Evolutionary conservation across 768 basidiomycete genomes (phyloP).

Genomic region (Termitomyces sp.): DNA sequence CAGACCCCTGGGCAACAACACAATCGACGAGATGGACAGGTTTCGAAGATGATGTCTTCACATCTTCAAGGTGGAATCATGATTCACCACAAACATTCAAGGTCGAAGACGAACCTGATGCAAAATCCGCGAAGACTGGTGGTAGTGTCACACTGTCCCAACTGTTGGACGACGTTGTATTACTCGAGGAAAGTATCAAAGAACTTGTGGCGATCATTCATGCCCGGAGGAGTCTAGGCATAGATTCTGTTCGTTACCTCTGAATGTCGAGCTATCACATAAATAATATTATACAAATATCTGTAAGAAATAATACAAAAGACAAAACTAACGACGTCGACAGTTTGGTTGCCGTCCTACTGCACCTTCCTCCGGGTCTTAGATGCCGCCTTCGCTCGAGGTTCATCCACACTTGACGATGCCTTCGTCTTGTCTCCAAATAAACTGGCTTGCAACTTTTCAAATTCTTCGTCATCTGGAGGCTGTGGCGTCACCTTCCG

Average conservation of each 20-base stretch:
- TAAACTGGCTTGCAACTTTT: slow-evolving; percentile 51
- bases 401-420: slow-evolving; percentile 14
- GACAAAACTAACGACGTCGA: not conserved
- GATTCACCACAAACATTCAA: slow-evolving; percentile 12
- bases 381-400: slow-evolving; percentile 21
- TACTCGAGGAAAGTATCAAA: slow-evolving; percentile 93
- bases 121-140: slow-evolving; percentile 23
- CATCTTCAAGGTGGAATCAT: slow-evolving; percentile 29
- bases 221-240: slow-evolving; percentile 76
- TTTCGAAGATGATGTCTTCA: slow-evolving; percentile 72
- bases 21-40: slow-evolving; percentile 44
- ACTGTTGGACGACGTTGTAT: slow-evolving; percentile 89
- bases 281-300: not conserved
- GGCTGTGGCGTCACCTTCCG: slow-evolving; percentile 28
- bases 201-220: slow-evolving; percentile 84
- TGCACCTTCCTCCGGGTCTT: slow-evolving; percentile 25
- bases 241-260: slow-evolving; percentile 75
- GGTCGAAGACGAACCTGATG: slow-evolving; percentile 22
- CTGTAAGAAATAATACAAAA: not conserved
- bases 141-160: slow-evolving; percentile 69
- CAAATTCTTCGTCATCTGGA: slow-evolving; percentile 63
- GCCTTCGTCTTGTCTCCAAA: slow-evolving; percentile 39
- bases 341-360: not conserved
- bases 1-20: slow-evolving; percentile 60
- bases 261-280: slow-evolving; percentile 24